Evolutionary conservation across 306 rosid species (phyloP).

Genomic region (Pueraria montana): DNA sequence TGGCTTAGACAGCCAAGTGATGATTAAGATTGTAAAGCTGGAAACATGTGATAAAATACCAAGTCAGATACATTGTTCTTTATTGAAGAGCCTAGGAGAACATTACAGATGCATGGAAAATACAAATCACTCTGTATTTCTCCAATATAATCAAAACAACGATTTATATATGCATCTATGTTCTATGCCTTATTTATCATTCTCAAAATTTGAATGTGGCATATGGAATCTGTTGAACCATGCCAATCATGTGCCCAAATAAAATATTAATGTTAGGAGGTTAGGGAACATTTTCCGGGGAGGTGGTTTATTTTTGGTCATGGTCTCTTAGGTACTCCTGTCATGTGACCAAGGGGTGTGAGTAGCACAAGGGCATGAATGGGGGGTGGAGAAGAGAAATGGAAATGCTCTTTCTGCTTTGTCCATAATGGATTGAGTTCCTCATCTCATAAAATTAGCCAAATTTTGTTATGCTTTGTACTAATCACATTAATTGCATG

Average conservation of each 20-base stretch:
- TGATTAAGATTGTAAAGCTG: conserved; percentile 26
- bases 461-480: conserved; percentile 43
- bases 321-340: conserved; percentile 42
- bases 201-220: conserved; percentile 33
- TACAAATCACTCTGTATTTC: conserved; percentile 25
- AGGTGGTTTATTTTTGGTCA: conserved; percentile 43
- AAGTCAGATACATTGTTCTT: conserved; percentile 14
- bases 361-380: not conserved
- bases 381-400: conserved; percentile 30
- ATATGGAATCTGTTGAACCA: conserved; percentile 29
- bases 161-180: not conserved
- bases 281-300: conserved; percentile 35
- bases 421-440: conserved; percentile 38
- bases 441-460: conserved; percentile 47
- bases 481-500: conserved; percentile 43
- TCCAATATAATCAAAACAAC: conserved; percentile 42
- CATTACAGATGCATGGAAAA: conserved; percentile 17
- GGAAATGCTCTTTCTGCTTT: conserved; percentile 41
- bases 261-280: conserved; percentile 39
- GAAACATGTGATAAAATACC: conserved; percentile 34
- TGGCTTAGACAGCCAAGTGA: conserved; percentile 37
- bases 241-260: conserved; percentile 38
- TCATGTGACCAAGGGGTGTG: conserved; percentile 12
- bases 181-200: conserved; percentile 11
- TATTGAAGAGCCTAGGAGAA: conserved; percentile 11